Percentiles rank a stretch among this genome's conserved stretches.
Conservation (phyloP, 208 protist species). For the Entamoeba histolytica region DNA sequence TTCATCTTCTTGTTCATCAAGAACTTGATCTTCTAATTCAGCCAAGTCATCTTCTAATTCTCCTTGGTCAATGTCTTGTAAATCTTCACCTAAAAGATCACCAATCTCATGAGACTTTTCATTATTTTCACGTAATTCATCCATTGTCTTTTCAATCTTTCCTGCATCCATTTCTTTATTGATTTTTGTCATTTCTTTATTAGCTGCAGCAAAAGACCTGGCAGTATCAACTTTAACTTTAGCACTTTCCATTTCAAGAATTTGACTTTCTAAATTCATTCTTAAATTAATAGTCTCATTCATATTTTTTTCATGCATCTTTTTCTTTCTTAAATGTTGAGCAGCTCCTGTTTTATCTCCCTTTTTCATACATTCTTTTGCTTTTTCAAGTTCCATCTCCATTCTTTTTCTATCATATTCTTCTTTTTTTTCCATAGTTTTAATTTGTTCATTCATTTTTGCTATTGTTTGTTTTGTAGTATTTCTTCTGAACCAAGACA, state of each 20-base stretch:
- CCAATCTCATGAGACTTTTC: background rate
- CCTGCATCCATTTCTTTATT: background rate
- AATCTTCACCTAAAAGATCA: background rate
- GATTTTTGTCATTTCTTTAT: background rate
- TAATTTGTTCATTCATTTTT: background rate
- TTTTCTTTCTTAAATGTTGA: background rate
- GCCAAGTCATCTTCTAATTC: background rate
- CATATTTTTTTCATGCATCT: background rate
- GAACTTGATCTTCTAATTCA: background rate
- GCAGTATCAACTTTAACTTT: background rate
- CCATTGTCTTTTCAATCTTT: background rate
- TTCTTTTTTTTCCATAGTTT: background rate
- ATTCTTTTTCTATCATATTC: background rate
- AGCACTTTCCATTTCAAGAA: background rate
- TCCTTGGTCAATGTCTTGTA: background rate
- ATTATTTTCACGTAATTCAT: background rate
- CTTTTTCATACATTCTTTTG: background rate
- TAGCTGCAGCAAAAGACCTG: background rate
- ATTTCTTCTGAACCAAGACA: background rate
- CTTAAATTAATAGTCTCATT: background rate
- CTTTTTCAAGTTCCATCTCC: background rate
- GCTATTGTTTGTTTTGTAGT: background rate
- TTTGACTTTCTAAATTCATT: background rate
- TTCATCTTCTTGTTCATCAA: background rate
- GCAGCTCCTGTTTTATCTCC: background rate